Evolutionary conservation across 2,329 filamentous ascomycete species (phyloP), one percentile per base, ranked within the genome.

Genomic region (Nothophoma quercina): DNA sequence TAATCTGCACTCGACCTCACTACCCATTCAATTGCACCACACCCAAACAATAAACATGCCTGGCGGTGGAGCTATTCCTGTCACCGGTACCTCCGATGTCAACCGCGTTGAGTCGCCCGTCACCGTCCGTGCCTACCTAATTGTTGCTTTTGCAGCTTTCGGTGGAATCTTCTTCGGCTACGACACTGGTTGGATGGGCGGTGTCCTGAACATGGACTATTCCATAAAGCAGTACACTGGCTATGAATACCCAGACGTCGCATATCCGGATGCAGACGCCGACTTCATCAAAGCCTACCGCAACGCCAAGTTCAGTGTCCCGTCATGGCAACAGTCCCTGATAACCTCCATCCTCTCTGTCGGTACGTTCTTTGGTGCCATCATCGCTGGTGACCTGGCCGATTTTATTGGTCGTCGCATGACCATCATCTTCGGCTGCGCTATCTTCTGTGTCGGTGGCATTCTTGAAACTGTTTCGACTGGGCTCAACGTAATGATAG

Each of bases 131-230:
- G 77, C 78, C 54, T 78, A 78, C 63, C 63, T 78, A 46, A 75
- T 80, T 45, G 77, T 78, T 70, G 77, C 76, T 26, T 80, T 80
- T 54, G 78, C 78, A 35, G 76, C 78, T 19, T 80, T 81, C 58
- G 78, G 78, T 63, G 78, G 78, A 67, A 88, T 90, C 78, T 54
- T 56, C 82, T 89, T 91, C 76, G 88, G 89, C 51, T 92, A 90
- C 75, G 89, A 92, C 70, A 89, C 88, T 33, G 89, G 89, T 67
- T 90, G 88, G 79, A 89, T 90, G 80, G 86, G 86, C 71, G 86
- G 86, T 76, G 85, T 88, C 62, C 77, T 83, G 25, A 83, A 63
- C 33, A 75, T 75, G 74, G 61, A 66, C 54, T 74, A 66, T 66
- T 73, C 73, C 61, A 73, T 73, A 62, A 66, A 72, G 22, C 66